Conservation (phyloP, 179 eudicot species). For the Amaranthus tricolor region DNA sequence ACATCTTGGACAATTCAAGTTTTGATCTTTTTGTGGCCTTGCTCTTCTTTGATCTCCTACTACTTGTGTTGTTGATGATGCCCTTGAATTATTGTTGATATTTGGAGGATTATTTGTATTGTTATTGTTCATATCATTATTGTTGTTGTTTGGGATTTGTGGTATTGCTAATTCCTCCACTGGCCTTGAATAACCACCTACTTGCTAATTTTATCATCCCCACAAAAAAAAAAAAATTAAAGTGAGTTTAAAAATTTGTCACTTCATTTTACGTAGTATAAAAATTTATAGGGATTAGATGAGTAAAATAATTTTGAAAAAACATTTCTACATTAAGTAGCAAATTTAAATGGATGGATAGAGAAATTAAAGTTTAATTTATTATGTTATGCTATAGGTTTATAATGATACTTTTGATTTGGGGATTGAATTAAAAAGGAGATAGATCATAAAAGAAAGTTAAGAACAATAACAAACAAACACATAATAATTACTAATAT, state of each 20-base stretch:
- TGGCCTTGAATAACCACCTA: slow-evolving; percentile 36
- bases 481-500: slow-evolving; percentile 31
- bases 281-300: no score
- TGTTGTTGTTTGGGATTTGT: slow-evolving; percentile 28
- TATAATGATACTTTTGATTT: slow-evolving; percentile 6
- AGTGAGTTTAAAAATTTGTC: slow-evolving; percentile 11
- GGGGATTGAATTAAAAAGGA: slow-evolving; percentile 34
- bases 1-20: slow-evolving; percentile 70
- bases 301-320: no score
- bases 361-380: slow-evolving; percentile 11
- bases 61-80: slow-evolving; percentile 11
- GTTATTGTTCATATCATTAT: slow-evolving; percentile 18
- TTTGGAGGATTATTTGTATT: slow-evolving; percentile 13
- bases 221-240: slow-evolving; percentile 17
- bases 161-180: slow-evolving; percentile 43
- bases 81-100: slow-evolving; percentile 25
- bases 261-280: no score
- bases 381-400: background rate
- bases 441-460: slow-evolving; percentile 23
- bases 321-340: no score
- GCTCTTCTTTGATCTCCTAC: slow-evolving; percentile 35
- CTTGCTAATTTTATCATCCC: slow-evolving; percentile 31
- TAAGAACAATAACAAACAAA: background rate
- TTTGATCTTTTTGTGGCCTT: slow-evolving; percentile 63
- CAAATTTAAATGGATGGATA: no score